Evolutionary conservation across 331 rosid genomes (phyloP).

Genomic region (Spiraea crenata): DNA sequence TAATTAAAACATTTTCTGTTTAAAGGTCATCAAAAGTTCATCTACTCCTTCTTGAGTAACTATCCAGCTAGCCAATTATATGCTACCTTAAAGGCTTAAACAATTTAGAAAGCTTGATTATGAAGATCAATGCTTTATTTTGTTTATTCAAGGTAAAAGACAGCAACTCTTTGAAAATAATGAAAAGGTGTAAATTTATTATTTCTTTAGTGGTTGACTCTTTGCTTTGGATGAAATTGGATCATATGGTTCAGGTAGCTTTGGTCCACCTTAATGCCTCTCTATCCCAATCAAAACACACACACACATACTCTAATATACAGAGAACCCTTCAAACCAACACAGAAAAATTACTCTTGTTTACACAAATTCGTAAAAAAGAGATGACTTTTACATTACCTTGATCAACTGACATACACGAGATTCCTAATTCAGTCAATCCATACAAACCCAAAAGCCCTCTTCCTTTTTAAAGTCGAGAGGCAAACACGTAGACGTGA

Average conservation of each 20-base stretch:
- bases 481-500: constrained; percentile 46
- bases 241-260: constrained; percentile 41
- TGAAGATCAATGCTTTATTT: constrained; percentile 14
- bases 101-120: constrained; percentile 8
- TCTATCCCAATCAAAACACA: constrained; percentile 43
- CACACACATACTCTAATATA: constrained; percentile 33
- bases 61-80: constrained; percentile 4
- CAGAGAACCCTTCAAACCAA: constrained; percentile 25
- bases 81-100: constrained; percentile 2
- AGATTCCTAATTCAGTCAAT: constrained; percentile 49
- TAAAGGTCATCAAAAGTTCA: neutral
- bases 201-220: constrained; percentile 73
- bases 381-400: too few species aligned
- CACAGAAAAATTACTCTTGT: neutral
- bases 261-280: constrained; percentile 52
- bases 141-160: constrained; percentile 3
- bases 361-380: too few species aligned
- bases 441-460: constrained; percentile 38
- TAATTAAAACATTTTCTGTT: neutral
- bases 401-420: too few species aligned
- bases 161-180: constrained; percentile 19
- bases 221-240: constrained; percentile 51
- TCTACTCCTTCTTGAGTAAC: neutral
- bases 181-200: constrained; percentile 8
- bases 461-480: constrained; percentile 51